phyloP scores from a whole-genome alignment of 495 filamentous ascomycete genomes.

The Poronia punctata region DNA sequence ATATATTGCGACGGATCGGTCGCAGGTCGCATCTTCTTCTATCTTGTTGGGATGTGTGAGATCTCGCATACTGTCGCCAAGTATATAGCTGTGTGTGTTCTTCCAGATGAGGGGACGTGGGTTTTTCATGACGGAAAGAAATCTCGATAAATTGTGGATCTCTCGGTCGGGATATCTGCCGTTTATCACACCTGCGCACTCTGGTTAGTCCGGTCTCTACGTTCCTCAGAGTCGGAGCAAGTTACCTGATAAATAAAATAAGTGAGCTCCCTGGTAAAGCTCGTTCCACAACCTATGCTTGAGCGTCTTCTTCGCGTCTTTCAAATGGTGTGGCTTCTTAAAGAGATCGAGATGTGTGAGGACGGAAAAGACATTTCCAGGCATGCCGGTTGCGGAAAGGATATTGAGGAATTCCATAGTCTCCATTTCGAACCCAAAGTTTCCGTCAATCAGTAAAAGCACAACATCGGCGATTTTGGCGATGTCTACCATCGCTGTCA shows the following conservation, averaged over 20 bases:
- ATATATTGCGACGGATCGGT: constrained; percentile 83
- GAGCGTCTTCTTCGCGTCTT: constrained; percentile 86
- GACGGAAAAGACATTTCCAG: constrained; percentile 95
- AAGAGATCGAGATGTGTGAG: constrained; percentile 95
- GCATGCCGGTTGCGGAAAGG: constrained; percentile 84
- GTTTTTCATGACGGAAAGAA: constrained; percentile 98
- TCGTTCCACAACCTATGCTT: constrained; percentile 97
- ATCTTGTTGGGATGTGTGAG: constrained; percentile 86
- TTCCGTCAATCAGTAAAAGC: constrained; percentile 93
- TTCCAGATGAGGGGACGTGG: constrained; percentile 93
- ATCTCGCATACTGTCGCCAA: constrained; percentile 91
- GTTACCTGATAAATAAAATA: constrained; percentile 77
- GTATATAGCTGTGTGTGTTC: constrained; percentile 86
- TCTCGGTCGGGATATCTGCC: constrained; percentile 95
- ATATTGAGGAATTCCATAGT: constrained; percentile 99
- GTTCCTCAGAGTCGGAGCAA: neutral
- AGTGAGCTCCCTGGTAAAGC: constrained; percentile 89
- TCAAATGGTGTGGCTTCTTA: constrained; percentile 80
- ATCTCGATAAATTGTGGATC: constrained; percentile 88
- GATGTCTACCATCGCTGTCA: constrained; percentile 91
- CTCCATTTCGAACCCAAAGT: constrained; percentile 99
- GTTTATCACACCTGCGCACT: constrained; percentile 91
- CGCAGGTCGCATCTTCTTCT: constrained; percentile 80
- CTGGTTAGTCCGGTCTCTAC: constrained; percentile 26
- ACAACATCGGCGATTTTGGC: constrained; percentile 97